Evolutionary conservation across 805 yeast genomes (phyloP).

Genomic region (Geotrichum ghanense): DNA sequence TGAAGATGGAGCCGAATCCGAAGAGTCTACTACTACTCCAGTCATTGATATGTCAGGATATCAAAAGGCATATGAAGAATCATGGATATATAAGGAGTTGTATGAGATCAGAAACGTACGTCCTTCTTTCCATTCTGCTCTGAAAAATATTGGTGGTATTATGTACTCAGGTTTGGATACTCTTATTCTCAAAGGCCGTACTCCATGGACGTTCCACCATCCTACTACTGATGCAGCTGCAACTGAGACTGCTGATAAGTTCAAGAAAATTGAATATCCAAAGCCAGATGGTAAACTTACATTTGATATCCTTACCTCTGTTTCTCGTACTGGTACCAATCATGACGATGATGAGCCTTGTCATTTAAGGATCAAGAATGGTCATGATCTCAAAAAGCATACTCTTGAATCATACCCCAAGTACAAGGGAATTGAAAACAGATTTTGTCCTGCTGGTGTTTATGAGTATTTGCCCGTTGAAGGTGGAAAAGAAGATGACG

Average conservation of each 20-base stretch:
- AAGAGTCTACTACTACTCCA: slow-evolving; percentile 14
- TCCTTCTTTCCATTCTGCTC: slow-evolving; percentile 71
- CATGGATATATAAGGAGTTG: slow-evolving; percentile 84
- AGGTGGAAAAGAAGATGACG: slow-evolving; percentile 39
- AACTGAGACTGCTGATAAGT: slow-evolving; percentile 58
- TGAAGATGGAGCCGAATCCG: slow-evolving; percentile 29
- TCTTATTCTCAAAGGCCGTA: slow-evolving; percentile 60
- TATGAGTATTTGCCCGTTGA: slow-evolving; percentile 79
- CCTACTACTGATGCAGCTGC: slow-evolving; percentile 57
- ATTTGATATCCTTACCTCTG: slow-evolving; percentile 89
- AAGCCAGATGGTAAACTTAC: slow-evolving; percentile 92
- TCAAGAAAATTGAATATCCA: slow-evolving; percentile 71
- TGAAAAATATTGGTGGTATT: slow-evolving; percentile 78
- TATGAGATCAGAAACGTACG: slow-evolving; percentile 80
- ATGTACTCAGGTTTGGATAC: slow-evolving; percentile 78
- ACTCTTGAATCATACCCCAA: slow-evolving; percentile 58
- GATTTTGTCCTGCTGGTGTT: slow-evolving; percentile 98
- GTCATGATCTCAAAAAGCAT: slow-evolving; percentile 39
- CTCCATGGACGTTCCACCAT: slow-evolving; percentile 80
- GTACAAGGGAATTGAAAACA: slow-evolving; percentile 76
- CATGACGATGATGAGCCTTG: slow-evolving; percentile 92
- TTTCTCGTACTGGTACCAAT: slow-evolving; percentile 89
- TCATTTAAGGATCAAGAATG: slow-evolving; percentile 50
- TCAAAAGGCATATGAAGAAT: slow-evolving; percentile 52
- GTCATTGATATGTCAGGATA: slow-evolving; percentile 38